Evolutionary conservation across 148 eudicot species (phyloP).

Genomic region (Oxyria digyna): DNA sequence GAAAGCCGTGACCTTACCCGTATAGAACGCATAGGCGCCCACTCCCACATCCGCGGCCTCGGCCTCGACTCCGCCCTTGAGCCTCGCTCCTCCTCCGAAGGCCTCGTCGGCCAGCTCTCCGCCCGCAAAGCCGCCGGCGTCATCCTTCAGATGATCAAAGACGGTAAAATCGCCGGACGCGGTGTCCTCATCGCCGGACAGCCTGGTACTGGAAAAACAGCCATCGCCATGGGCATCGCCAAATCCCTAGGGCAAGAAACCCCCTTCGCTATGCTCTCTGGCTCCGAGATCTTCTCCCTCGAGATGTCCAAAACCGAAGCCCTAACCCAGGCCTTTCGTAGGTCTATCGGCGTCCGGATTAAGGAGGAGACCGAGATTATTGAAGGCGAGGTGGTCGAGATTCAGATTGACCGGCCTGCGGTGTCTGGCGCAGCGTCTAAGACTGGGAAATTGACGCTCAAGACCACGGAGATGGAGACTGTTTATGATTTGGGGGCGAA

Average conservation of each 20-base stretch:
- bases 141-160: conserved; percentile 84
- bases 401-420: conserved; percentile 67
- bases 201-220: conserved; percentile 96
- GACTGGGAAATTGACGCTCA: conserved; percentile 79
- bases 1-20: conserved; percentile 79
- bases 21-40: conserved; percentile 90
- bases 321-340: conserved; percentile 71
- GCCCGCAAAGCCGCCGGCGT: conserved; percentile 95
- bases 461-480: conserved; percentile 97
- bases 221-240: conserved; percentile 97
- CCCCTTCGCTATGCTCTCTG: conserved; percentile 84
- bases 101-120: conserved; percentile 76
- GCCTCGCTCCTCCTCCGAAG: conserved; percentile 72
- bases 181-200: conserved; percentile 92
- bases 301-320: conserved; percentile 98
- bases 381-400: conserved; percentile 85
- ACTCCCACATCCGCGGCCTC: conserved; percentile 92
- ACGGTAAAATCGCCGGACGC: conserved; percentile 85
- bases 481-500: conserved; percentile 84
- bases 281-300: conserved; percentile 77
- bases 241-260: conserved; percentile 73
- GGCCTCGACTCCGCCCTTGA: conserved; percentile 85
- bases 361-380: conserved; percentile 89
- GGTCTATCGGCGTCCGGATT: conserved; percentile 74
- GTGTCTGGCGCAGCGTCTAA: conserved; percentile 58